Conservation (phyloP, 768 basidiomycete genomes). For the Porphyrellus cyaneotinctus region DNA sequence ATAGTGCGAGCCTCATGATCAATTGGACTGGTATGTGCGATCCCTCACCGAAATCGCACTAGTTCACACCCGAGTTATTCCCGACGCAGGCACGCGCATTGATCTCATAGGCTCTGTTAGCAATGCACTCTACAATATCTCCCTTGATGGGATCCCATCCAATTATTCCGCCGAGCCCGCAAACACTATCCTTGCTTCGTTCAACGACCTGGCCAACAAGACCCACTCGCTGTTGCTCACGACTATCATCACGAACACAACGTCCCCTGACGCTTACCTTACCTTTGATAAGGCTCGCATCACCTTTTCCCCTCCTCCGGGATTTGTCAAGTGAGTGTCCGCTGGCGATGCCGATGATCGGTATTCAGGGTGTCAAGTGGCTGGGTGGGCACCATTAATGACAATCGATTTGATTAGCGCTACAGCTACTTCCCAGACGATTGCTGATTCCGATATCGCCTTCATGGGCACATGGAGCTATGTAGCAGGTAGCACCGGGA, state of each 20-base stretch:
- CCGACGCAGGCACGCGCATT: conserved; percentile 56
- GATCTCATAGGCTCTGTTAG: conserved; percentile 52
- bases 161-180: conserved; percentile 23
- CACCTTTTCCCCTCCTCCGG: conserved; percentile 34
- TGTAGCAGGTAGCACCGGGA: conserved; percentile 29
- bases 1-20: conserved; percentile 55
- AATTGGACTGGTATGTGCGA: conserved; percentile 56
- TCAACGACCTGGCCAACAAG: conserved; percentile 43
- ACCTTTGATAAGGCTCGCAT: conserved; percentile 58
- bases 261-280: conserved; percentile 38
- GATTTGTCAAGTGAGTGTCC: conserved; percentile 33
- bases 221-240: conserved; percentile 56
- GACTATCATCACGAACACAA: conserved; percentile 36
- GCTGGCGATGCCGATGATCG: conserved; percentile 3
- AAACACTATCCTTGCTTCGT: conserved; percentile 45
- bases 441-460: conserved; percentile 45
- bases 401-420: conserved; percentile 29
- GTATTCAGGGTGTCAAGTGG: background rate
- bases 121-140: conserved; percentile 42
- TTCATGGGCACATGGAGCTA: conserved; percentile 58
- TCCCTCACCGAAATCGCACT: background rate
- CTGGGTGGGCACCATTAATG: conserved; percentile 16
- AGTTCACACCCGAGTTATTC: conserved; percentile 1
- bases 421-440: conserved; percentile 32
- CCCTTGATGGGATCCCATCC: conserved; percentile 46